Percentiles rank a stretch among this genome's conserved stretches.
Conservation (phyloP, 805 yeast genomes). For the Nadsonia fulvescens region DNA sequence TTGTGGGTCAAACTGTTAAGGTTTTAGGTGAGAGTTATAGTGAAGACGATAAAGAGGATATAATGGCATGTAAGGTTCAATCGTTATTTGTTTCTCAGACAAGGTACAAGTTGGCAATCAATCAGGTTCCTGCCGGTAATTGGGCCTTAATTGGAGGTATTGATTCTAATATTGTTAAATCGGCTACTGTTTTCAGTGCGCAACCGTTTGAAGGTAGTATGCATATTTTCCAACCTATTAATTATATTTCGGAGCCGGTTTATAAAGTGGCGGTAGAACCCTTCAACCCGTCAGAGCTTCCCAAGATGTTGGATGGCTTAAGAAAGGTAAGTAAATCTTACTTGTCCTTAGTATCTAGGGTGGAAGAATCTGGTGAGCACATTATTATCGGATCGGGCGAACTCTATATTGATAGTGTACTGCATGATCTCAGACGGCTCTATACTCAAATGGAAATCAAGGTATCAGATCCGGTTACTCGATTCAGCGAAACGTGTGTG, state of each 20-base stretch:
- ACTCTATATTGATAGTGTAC: constrained; percentile 61
- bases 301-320: constrained; percentile 53
- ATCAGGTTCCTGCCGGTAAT: constrained; percentile 43
- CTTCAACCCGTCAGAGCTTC: constrained; percentile 56
- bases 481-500: constrained; percentile 59
- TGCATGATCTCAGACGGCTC: constrained; percentile 54
- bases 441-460: constrained; percentile 54
- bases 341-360: constrained; percentile 46
- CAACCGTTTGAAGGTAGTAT: constrained; percentile 12
- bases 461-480: constrained; percentile 69
- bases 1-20: constrained; percentile 27
- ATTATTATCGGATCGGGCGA: constrained; percentile 74
- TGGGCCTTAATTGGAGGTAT: constrained; percentile 52
- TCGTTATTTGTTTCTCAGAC: constrained; percentile 40
- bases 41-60: constrained; percentile 34
- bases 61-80: constrained; percentile 19
- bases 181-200: constrained; percentile 33
- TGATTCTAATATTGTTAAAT: constrained; percentile 34
- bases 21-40: constrained; percentile 38
- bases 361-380: constrained; percentile 82
- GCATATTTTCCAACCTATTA: constrained; percentile 24
- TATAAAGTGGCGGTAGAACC: constrained; percentile 79
- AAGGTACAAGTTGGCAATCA: constrained; percentile 42
- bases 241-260: constrained; percentile 35
- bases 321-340: constrained; percentile 44